Conservation (phyloP, 1,139 yeast genomes). For the Hansenula sp. region DNA sequence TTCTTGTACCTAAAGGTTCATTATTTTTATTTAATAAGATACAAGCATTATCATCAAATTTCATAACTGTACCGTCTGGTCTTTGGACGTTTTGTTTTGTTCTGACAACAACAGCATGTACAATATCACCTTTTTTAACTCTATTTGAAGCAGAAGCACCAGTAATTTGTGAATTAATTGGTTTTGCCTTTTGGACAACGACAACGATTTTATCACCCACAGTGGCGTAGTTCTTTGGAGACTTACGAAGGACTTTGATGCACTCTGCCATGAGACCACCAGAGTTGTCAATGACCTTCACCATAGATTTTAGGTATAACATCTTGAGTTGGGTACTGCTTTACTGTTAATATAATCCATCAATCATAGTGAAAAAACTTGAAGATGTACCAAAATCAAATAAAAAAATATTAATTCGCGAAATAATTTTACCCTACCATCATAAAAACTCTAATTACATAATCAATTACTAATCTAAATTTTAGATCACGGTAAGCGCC, state of each 20-base stretch:
- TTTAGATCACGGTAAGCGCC: no score
- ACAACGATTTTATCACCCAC: slow-evolving; percentile 93
- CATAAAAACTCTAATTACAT: no score
- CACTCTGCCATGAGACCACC: slow-evolving; percentile 96
- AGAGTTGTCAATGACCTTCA: slow-evolving; percentile 89
- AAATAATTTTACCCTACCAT: no score
- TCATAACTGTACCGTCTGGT: slow-evolving; percentile 79
- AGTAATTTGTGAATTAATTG: slow-evolving; percentile 55
- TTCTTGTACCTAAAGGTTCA: slow-evolving; percentile 95
- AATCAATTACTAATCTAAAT: no score
- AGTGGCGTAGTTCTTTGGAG: slow-evolving; percentile 76
- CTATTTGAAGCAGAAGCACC: slow-evolving; percentile 72
- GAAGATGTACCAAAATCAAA: no score
- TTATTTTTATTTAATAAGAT: slow-evolving; percentile 83
- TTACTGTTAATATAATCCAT: no score
- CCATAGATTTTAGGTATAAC: slow-evolving; percentile 85
- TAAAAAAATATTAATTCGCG: no score
- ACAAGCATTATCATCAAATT: slow-evolving; percentile 96
- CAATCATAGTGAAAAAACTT: neutral
- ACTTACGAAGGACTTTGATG: slow-evolving; percentile 88
- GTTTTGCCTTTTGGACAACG: slow-evolving; percentile 89
- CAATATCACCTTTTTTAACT: slow-evolving; percentile 92
- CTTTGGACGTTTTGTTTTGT: slow-evolving; percentile 84
- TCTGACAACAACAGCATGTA: slow-evolving; percentile 93
- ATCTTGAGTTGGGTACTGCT: slow-evolving; percentile 33